phyloP scores from a whole-genome alignment of 2,329 filamentous ascomycete genomes.

The Gaeumannomyces tritici region DNA sequence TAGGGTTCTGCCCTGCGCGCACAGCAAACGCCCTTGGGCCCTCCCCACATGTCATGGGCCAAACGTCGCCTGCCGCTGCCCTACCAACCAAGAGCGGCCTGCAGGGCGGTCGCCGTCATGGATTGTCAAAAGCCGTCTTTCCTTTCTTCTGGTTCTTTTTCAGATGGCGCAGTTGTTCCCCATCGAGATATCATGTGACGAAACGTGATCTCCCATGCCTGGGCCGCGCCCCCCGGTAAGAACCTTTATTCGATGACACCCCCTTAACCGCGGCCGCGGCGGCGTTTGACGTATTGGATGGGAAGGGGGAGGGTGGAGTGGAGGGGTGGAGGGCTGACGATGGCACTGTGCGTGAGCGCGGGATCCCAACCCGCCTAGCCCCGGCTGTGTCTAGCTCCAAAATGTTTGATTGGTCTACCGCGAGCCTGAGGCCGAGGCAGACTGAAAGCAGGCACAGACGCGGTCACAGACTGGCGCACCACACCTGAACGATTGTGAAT shows the following conservation, averaged over 20 bases:
- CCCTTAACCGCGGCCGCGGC: too few species aligned
- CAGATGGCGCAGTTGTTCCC: neutral
- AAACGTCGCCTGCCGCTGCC: neutral
- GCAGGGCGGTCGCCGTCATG: neutral
- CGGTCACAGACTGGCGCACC: too few species aligned
- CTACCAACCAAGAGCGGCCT: neutral
- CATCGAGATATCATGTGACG: neutral
- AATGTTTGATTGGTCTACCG: neutral
- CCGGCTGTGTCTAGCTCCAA: neutral
- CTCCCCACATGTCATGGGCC: neutral
- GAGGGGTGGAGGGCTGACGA: neutral
- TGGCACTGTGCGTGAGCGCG: neutral
- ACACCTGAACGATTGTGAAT: too few species aligned
- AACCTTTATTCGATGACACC: neutral
- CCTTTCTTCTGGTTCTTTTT: too few species aligned
- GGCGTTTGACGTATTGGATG: neutral
- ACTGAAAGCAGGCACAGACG: too few species aligned
- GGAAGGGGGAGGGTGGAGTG: neutral
- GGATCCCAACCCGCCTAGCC: neutral
- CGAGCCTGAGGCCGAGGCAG: too few species aligned
- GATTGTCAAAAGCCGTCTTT: neutral
- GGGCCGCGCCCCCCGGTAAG: neutral
- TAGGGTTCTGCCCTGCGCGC: neutral
- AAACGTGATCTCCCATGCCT: neutral
- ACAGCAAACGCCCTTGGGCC: neutral